A percentile compares a stretch with the other conserved stretches of the same genome.
Conservation (phyloP, 768 basidiomycete species). For the Hortiboletus flavorubellus region DNA sequence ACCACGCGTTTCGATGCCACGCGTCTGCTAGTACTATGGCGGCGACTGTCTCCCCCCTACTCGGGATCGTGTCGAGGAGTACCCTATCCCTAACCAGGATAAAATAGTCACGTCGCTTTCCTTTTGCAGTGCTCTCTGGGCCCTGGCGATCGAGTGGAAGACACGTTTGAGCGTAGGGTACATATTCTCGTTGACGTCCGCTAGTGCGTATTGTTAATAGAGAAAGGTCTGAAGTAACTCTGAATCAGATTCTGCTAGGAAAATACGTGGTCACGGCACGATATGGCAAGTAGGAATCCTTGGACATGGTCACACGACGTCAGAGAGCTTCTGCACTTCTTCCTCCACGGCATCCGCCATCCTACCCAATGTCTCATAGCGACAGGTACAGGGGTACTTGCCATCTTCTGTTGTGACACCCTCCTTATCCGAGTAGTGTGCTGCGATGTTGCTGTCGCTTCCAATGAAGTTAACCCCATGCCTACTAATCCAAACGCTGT, state of each 20-base stretch:
- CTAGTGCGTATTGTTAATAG: neutral
- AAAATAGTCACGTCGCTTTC: too few species aligned
- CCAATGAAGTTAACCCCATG: conserved; percentile 23
- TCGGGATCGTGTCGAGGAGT: neutral
- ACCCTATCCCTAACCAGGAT: neutral
- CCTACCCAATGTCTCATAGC: conserved; percentile 56
- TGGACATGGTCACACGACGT: neutral
- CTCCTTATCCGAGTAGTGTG: conserved; percentile 30
- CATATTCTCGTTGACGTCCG: neutral
- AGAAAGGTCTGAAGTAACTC: neutral
- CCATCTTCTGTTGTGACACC: conserved; percentile 12
- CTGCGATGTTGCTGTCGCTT: conserved; percentile 33
- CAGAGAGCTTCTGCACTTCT: conserved; percentile 24
- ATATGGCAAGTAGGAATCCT: too few species aligned
- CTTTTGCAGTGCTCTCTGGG: too few species aligned
- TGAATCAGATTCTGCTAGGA: neutral
- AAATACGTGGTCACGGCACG: neutral
- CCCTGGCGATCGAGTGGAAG: neutral
- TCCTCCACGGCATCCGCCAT: conserved; percentile 58
- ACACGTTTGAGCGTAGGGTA: neutral
- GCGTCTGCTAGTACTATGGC: neutral
- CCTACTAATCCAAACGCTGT: conserved; percentile 66
- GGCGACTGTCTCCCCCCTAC: neutral
- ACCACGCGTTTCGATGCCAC: neutral
- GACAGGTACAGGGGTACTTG: conserved; percentile 42